Evolutionary conservation across 106 monocot species (phyloP).

Genomic region (Triglochin maritima): DNA sequence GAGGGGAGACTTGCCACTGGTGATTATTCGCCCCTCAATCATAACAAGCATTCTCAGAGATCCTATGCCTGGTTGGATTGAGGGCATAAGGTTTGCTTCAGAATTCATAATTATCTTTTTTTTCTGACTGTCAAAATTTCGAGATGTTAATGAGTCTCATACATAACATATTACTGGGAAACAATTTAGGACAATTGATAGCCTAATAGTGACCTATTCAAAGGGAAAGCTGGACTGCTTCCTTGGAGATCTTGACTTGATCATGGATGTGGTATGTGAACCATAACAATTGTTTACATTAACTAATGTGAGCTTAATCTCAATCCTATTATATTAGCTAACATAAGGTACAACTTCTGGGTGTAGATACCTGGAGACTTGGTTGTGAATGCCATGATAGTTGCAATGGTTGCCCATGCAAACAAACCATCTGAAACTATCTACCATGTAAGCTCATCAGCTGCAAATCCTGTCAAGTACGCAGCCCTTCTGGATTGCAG

Average conservation of each 20-base stretch:
- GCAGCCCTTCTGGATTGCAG: conserved; percentile 16
- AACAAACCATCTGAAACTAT: conserved; percentile 6
- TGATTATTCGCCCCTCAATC: conserved; percentile 61
- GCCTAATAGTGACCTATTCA: conserved; percentile 42
- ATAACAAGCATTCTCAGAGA: conserved; percentile 64
- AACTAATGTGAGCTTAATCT: no score
- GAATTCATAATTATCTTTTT: neutral
- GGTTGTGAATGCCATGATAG: conserved; percentile 11
- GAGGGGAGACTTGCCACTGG: conserved; percentile 47
- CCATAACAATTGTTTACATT: neutral
- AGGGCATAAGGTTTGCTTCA: conserved; percentile 40
- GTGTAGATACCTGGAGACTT: conserved; percentile 10
- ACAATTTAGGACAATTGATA: conserved; percentile 50
- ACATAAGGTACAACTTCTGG: no score
- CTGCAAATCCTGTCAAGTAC: conserved; percentile 37
- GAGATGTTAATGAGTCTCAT: neutral
- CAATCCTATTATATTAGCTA: neutral
- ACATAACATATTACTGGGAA: no score
- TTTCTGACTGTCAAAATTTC: no score
- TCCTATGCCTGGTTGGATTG: conserved; percentile 71
- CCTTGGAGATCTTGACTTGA: conserved; percentile 34
- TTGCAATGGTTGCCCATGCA: conserved; percentile 5
- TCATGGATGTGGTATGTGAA: conserved; percentile 50
- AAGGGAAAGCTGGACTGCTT: conserved; percentile 51
- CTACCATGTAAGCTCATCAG: conserved; percentile 13